Percentiles rank a stretch among this genome's conserved stretches.
Conservation (phyloP, 192 early-diverging fungal genomes). For the Paraglomus brasilianum region DNA sequence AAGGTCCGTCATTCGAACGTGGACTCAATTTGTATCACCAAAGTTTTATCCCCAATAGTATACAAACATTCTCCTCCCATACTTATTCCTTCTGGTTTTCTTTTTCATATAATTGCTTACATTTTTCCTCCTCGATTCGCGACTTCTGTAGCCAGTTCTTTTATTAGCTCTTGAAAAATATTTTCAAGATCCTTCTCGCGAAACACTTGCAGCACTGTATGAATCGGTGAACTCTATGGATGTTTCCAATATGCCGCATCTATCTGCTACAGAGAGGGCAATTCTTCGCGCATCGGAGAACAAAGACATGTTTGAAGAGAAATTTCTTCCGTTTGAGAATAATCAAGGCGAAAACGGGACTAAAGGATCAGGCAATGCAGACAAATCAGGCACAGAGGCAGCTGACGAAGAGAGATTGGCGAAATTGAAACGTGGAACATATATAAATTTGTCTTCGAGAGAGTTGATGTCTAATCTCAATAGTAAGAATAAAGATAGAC, state of each 20-base stretch:
- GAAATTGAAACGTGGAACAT: slow-evolving; percentile 47
- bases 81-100: no score
- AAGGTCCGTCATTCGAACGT: slow-evolving; percentile 42
- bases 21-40: background rate
- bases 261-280: slow-evolving; percentile 76
- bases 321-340: slow-evolving; percentile 53
- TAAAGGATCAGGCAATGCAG: slow-evolving; percentile 24
- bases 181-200: slow-evolving; percentile 71
- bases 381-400: background rate
- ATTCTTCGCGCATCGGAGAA: slow-evolving; percentile 82
- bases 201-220: slow-evolving; percentile 76
- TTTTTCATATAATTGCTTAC: background rate
- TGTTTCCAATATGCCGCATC: slow-evolving; percentile 71
- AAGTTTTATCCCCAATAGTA: background rate
- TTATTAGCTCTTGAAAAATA: slow-evolving; percentile 91
- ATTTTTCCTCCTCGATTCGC: background rate
- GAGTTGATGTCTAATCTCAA: slow-evolving; percentile 42
- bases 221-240: slow-evolving; percentile 85
- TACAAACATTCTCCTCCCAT: background rate
- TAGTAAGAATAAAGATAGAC: slow-evolving; percentile 78
- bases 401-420: slow-evolving; percentile 32
- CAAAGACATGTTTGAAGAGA: slow-evolving; percentile 83
- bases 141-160: slow-evolving; percentile 68
- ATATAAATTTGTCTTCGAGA: slow-evolving; percentile 47
- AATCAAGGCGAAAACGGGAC: slow-evolving; percentile 29